Evolutionary conservation across 108 stramenopile genomes (phyloP).

Genomic region (Pseudonitzschia multiseries): DNA sequence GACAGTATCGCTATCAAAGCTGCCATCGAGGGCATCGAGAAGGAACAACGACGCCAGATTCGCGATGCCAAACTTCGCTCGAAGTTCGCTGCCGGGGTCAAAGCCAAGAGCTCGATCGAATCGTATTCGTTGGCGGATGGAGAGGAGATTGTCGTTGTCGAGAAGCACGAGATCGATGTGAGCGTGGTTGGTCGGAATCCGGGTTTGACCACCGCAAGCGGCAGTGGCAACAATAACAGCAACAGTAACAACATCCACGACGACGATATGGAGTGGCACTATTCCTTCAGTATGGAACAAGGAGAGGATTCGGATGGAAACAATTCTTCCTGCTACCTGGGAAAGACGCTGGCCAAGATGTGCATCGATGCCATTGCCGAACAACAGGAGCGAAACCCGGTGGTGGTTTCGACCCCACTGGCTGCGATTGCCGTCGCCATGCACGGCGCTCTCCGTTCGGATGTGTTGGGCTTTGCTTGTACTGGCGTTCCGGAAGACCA

Average conservation of each 20-base stretch:
- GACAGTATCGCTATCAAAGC: constrained; percentile 55
- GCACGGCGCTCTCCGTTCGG: constrained; percentile 59
- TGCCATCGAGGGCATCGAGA: constrained; percentile 65
- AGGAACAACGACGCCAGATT: constrained; percentile 51
- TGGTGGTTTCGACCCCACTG: constrained; percentile 47
- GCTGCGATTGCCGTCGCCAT: constrained; percentile 67
- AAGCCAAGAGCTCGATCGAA: not conserved
- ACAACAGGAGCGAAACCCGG: constrained; percentile 20
- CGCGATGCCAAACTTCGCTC: constrained; percentile 60
- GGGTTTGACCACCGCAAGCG: not conserved
- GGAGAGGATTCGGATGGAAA: constrained; percentile 8
- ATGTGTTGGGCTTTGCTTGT: constrained; percentile 53
- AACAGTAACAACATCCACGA: constrained; percentile 15
- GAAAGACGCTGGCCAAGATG: constrained; percentile 43
- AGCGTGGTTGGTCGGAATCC: not conserved
- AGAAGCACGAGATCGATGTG: not conserved
- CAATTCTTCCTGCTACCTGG: constrained; percentile 17
- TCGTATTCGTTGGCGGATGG: not conserved
- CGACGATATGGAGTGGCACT: constrained; percentile 46
- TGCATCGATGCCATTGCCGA: constrained; percentile 52
- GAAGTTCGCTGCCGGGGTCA: constrained; percentile 35
- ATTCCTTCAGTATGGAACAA: not conserved
- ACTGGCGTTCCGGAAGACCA: constrained; percentile 57
- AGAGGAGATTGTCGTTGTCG: constrained; percentile 27
- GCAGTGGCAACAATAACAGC: not conserved